These are phyloP conservation scores for Calonectria pseudoreteaudii DNA, from an alignment of 2,329 filamentous ascomycete genomes.

Conservation along the genomic window DNA sequence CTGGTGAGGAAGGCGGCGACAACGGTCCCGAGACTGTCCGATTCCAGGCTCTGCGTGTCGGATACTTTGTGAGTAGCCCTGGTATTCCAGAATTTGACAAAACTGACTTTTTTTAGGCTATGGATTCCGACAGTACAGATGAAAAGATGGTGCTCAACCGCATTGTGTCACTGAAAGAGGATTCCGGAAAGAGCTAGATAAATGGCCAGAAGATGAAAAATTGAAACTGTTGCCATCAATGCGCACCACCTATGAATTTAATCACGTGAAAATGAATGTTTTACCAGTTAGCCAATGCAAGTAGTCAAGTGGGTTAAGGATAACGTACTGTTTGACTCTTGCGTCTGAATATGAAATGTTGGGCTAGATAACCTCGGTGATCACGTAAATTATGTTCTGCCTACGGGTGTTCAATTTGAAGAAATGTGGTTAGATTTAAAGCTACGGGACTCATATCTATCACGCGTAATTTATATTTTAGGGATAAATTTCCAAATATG, in stretches of 20 bases:
- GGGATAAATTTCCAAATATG: background rate
- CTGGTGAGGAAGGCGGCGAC: slow-evolving; percentile 74
- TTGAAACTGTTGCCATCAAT: background rate
- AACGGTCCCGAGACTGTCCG: slow-evolving; percentile 80
- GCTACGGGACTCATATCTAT: background rate
- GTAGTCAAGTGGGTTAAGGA: background rate
- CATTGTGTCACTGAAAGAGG: slow-evolving; percentile 93
- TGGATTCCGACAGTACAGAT: slow-evolving; percentile 82
- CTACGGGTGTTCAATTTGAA: background rate
- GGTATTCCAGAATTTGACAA: background rate
- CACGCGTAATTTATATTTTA: background rate
- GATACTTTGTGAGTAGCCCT: slow-evolving; percentile 74
- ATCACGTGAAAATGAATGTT: background rate
- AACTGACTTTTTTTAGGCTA: slow-evolving; percentile 57
- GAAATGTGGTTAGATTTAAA: background rate
- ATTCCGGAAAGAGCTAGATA: slow-evolving; percentile 71
- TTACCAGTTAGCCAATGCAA: background rate
- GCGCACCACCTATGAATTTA: background rate
- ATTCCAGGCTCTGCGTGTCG: slow-evolving; percentile 92
- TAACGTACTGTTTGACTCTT: background rate
- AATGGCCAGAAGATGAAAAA: background rate
- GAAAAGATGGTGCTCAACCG: slow-evolving; percentile 90
- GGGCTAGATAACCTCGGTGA: background rate
- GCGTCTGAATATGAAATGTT: background rate
- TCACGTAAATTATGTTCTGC: background rate